Base-by-base conservation (phyloP, 164 flowering plant species). In the Chimonanthus praecox region DNA sequence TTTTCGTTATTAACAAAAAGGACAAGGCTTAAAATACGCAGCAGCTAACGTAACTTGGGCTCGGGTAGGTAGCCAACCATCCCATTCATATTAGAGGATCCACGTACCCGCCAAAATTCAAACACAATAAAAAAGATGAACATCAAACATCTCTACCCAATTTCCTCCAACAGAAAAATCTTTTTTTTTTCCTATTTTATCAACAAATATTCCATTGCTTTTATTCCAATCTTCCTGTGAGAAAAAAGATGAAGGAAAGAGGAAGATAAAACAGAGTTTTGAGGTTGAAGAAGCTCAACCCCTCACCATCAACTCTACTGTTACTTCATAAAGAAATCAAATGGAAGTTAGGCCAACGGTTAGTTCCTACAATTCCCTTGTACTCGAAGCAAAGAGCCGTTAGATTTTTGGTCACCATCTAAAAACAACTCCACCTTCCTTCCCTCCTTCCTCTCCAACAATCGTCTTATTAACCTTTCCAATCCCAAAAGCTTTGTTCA, bases 381-480 rank as follows among this genome's bases (percentile, higher is more conserved):
- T 75, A 81, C 78, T 74, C 76, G 74, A 92, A 87, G 95, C 85
- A 88, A 89, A 80, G 79, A 81, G 79, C 77, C 61, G 88, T 87
- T 86, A 72, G 92, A 79, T 90, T 89, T 75, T 83, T 85, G 89
- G 97, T 88, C 95, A 84, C 94, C 92, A 87, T 92, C 97, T 87
- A 72, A 66, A 80, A 77, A 84, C 88, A 80, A 79, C 86, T 76
- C 82, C 84, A 77, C 85, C 89, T 78, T 73, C 84, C 80, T 79
- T 62, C 71, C 50, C 74, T 47, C 64, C 69, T 63, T 45, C 75
- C 60, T 62, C 74, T 72, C n/a, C 63, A 18, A 20, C 47, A 48
- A 46, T 10, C 68, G n/a, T 43, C 74, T 18, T 21, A 11, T 7
- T 49, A 47, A 3, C 66, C 20, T 58, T 72, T 61, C 44, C 8